Evolutionary conservation across 2,329 filamentous ascomycete species (phyloP), one percentile per base, ranked within the genome.

Genomic region (Colletotrichum agaves): DNA sequence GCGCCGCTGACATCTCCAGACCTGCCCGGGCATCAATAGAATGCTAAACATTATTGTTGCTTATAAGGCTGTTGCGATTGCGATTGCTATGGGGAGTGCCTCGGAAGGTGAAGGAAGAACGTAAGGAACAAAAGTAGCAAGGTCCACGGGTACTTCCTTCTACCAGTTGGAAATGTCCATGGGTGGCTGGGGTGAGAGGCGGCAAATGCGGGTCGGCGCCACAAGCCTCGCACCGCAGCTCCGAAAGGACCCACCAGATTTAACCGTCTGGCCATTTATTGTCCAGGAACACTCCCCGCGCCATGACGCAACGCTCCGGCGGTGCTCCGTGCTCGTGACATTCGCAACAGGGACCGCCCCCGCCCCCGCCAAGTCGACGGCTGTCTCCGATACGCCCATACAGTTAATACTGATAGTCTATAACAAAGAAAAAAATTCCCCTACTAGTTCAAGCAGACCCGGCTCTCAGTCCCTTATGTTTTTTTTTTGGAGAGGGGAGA

Each of bases 241-340:
- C 23, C 27, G 3, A 17, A n/a, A 12, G 13, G 47, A 19, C 33
- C 56, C 35, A 23, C n/a, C 12, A 2, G 3, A 39, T 1, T 11
- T 11, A 8, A 2, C 33, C 10, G 21, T 33, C 4, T 41, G 49
- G 57, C 49, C 57, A 65, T 47, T 39, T 31, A 41, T 17, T 12
- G n/a, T 27, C 23, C 61, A 68, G 31, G 65, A 46, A 13, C 37
- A 4, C n/a, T 13, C 65, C 65, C 65, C 61, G 61, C 61, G 65
- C 55, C 58, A 68, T 65, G 65, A 68, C 61, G 65, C 61, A 60
- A 21, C 47, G 23, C 39, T 44, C 65, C 61, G 47, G 33, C 33
- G 33, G 61, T 59, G 61, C 61, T 60, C 65, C 61, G 65, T 68
- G 65, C 61, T 39, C 47, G 21, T 33, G 41, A 49, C 55, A 33